A percentile compares a stretch with the other conserved stretches of the same genome.
Evolutionary conservation across 2,329 filamentous ascomycete species (phyloP).

Genomic region (Diaporthe sp.): DNA sequence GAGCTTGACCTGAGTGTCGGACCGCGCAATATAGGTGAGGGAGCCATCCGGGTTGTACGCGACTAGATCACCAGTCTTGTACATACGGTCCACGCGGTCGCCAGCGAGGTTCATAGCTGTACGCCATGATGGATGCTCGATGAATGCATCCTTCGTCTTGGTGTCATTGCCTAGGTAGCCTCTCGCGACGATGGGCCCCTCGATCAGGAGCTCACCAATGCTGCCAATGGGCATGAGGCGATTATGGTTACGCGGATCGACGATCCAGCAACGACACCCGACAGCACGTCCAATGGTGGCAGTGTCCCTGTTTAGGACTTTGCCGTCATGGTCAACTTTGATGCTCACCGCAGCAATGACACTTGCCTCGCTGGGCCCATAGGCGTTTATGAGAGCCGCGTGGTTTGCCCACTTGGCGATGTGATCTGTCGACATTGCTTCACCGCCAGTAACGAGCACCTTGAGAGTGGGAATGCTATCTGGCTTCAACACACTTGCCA

Average conservation of each 20-base stretch:
- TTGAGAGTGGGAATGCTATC: conserved; percentile 53
- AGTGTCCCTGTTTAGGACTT: not conserved
- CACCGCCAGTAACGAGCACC: conserved; percentile 55
- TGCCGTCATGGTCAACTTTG: not conserved
- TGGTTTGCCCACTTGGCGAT: conserved; percentile 14
- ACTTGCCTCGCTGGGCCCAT: conserved; percentile 48
- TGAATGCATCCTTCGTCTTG: conserved; percentile 1
- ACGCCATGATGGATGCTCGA: not conserved
- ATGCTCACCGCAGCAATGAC: conserved; percentile 34
- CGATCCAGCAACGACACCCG: conserved; percentile 15
- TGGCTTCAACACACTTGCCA: conserved; percentile 63
- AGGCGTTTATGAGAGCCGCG: conserved; percentile 45
- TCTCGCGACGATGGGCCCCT: conserved; percentile 16
- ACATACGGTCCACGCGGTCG: conserved; percentile 47
- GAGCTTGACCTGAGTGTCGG: conserved; percentile 68
- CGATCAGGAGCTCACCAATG: conserved; percentile 23
- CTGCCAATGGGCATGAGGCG: conserved; percentile 11
- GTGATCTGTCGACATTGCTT: conserved; percentile 20
- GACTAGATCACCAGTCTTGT: conserved; percentile 59
- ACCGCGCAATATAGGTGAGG: conserved; percentile 50
- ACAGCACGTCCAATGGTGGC: conserved; percentile 5
- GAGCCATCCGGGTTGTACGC: conserved; percentile 51
- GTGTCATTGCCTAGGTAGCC: not conserved
- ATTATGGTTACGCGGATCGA: not conserved
- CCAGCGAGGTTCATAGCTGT: not conserved